A percentile compares a stretch with the other conserved stretches of the same genome.
phyloP scores from a whole-genome alignment of 176 grass and related monocot species.

The Ananas comosus region DNA sequence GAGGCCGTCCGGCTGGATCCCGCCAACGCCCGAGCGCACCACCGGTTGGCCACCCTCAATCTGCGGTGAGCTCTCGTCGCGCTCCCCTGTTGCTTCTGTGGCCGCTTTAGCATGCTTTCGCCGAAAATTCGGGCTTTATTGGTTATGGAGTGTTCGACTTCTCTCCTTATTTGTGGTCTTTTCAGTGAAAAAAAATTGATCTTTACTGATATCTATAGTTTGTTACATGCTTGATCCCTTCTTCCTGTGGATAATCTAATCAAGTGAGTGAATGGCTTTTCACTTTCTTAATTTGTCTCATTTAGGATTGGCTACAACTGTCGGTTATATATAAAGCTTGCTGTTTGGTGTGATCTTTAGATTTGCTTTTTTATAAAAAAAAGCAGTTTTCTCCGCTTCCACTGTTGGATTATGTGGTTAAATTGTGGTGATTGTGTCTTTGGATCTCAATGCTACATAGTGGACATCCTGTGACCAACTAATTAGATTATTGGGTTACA shows the following conservation, averaged over 20 bases:
- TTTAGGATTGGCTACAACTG: no score
- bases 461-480: no score
- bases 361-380: no score
- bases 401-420: no score
- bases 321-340: no score
- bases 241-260: background rate
- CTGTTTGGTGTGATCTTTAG: no score
- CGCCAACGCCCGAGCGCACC: conserved; percentile 36
- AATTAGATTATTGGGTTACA: no score
- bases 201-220: background rate
- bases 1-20: conserved; percentile 53
- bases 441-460: no score
- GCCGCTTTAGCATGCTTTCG: background rate
- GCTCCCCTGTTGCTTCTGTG: background rate
- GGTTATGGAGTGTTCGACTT: background rate
- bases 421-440: no score
- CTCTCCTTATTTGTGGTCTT: background rate
- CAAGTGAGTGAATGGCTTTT: background rate
- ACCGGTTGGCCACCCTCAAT: conserved; percentile 35
- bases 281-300: background rate
- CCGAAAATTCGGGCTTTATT: no score
- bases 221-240: background rate
- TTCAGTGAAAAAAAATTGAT: background rate
- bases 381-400: no score
- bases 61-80: conserved; percentile 33